A percentile compares a stretch with the other conserved stretches of the same genome.
Conservation (phyloP, 805 yeast genomes). For the Vanderwaltozyma tropicalis region DNA sequence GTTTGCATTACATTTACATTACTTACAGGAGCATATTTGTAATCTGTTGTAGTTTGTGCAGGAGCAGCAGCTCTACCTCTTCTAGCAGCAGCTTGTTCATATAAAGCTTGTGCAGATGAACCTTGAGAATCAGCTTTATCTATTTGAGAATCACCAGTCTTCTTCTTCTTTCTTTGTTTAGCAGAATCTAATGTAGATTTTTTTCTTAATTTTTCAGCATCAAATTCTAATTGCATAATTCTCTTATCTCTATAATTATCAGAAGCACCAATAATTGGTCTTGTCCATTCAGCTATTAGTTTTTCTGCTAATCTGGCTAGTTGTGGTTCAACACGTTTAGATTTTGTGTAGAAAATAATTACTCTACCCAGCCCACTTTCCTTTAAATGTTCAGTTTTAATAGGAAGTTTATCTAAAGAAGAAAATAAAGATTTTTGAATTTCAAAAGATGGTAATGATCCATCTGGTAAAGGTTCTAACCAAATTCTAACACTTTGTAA, state of each 20-base stretch:
- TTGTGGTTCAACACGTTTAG: slow-evolving; percentile 77
- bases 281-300: slow-evolving; percentile 92
- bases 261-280: slow-evolving; percentile 93
- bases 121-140: slow-evolving; percentile 10
- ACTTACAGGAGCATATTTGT: slow-evolving; percentile 81
- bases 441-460: slow-evolving; percentile 93
- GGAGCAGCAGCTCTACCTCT: slow-evolving; percentile 95
- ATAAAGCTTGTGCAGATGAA: slow-evolving; percentile 45
- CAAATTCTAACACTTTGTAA: slow-evolving; percentile 90
- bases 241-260: slow-evolving; percentile 87
- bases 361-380: slow-evolving; percentile 94
- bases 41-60: slow-evolving; percentile 78
- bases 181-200: slow-evolving; percentile 27
- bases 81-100: slow-evolving; percentile 84
- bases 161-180: slow-evolving; percentile 24
- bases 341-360: slow-evolving; percentile 82
- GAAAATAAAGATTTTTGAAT: slow-evolving; percentile 80
- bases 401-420: slow-evolving; percentile 70
- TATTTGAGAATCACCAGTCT: slow-evolving; percentile 6
- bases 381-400: slow-evolving; percentile 88
- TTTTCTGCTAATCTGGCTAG: slow-evolving; percentile 84
- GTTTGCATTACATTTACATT: slow-evolving; percentile 34
- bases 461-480: slow-evolving; percentile 98
- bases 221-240: slow-evolving; percentile 59
- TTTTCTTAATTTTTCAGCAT: slow-evolving; percentile 40